Evolutionary conservation across 176 grass and related monocot genomes (phyloP).

Genomic region (Carex littledalei): DNA sequence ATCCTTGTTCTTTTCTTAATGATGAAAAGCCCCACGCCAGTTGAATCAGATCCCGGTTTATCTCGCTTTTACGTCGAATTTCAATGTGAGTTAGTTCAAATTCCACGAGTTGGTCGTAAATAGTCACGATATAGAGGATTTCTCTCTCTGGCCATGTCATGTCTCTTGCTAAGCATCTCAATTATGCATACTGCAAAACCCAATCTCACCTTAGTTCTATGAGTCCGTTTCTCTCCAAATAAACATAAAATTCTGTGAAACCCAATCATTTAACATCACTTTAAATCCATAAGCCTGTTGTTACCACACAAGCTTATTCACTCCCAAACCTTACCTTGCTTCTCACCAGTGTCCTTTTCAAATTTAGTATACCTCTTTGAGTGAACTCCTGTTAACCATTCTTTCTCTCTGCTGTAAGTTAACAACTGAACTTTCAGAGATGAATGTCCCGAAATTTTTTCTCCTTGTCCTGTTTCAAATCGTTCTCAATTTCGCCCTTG

Average conservation of each 20-base stretch:
- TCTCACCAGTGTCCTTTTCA: not conserved
- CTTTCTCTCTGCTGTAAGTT: not conserved
- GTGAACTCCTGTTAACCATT: not conserved
- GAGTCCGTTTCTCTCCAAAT: not conserved
- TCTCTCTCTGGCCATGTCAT: not conserved
- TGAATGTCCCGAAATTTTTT: not conserved
- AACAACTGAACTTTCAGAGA: not conserved
- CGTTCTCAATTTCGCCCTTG: not conserved
- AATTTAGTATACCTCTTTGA: not conserved
- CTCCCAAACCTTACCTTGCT: not conserved
- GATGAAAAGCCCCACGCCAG: not conserved
- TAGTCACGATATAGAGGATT: not conserved
- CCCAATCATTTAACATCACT: not conserved
- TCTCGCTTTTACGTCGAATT: not conserved
- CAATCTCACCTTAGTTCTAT: not conserved
- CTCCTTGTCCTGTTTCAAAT: not conserved
- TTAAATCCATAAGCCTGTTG: not conserved
- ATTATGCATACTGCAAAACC: not conserved
- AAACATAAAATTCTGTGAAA: not conserved
- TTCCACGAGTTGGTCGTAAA: constrained; percentile 2
- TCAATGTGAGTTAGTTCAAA: not conserved
- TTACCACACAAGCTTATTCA: not conserved
- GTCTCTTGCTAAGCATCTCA: not conserved
- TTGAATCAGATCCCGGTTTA: not conserved
- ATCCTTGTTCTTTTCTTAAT: not conserved